These are phyloP conservation scores for Ocimum tenuiflorum DNA, from an alignment of 257 asterid genomes.

Conservation along the genomic window DNA sequence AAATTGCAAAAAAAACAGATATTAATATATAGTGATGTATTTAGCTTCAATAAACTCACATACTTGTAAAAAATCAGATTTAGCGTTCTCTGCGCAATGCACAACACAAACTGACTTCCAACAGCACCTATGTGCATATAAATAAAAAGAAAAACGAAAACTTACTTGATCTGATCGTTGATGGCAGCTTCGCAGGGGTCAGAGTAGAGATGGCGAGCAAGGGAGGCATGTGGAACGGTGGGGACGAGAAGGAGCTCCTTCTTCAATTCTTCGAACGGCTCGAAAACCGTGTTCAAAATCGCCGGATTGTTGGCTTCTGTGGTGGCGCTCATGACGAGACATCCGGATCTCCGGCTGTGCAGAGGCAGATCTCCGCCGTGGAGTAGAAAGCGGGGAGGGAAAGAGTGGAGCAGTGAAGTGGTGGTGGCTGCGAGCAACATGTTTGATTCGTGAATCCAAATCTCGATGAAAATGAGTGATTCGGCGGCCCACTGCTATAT, in stretches of 20 bases:
- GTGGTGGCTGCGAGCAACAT: constrained; percentile 4
- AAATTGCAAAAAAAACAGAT: neutral
- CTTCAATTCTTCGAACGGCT: constrained; percentile 40
- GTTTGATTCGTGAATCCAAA: neutral
- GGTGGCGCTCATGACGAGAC: neutral
- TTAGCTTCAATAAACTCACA: neutral
- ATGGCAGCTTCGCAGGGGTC: constrained; percentile 37
- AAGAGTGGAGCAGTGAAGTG: constrained; percentile 1
- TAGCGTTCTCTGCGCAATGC: neutral
- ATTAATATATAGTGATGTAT: neutral
- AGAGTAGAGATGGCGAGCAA: constrained; percentile 46
- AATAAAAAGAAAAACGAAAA: neutral
- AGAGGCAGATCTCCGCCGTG: constrained; percentile 14
- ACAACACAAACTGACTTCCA: neutral
- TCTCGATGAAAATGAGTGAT: neutral
- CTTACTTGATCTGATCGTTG: constrained; percentile 56
- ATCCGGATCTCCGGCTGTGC: neutral
- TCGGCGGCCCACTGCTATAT: neutral
- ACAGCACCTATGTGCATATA: neutral
- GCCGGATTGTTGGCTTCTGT: constrained; percentile 5
- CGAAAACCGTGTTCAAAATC: constrained; percentile 13
- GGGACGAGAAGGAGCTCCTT: constrained; percentile 45
- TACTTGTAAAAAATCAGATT: neutral
- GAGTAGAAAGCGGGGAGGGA: constrained; percentile 10
- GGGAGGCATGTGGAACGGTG: constrained; percentile 33